Base-by-base conservation (phyloP, 306 rosid species). In the Cucurbita argyrosperma region DNA sequence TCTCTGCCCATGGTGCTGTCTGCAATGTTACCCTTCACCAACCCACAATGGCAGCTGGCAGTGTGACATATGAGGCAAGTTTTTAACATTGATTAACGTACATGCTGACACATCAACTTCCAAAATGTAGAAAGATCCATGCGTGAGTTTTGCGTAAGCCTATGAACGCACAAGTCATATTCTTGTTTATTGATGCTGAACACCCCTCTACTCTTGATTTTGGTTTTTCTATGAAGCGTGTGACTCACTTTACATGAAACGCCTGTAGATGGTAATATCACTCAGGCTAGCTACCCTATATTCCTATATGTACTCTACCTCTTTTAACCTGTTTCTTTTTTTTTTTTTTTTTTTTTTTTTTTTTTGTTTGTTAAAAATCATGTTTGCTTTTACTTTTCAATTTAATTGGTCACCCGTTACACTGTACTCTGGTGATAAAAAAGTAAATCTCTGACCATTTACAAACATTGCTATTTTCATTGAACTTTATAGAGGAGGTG, bases 1-100 rank as follows among this genome's bases (percentile, higher is more conserved):
- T 95, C 81, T 88, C 97, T 0, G 99, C 96, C 80, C 86, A 80
- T 57, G 99, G 99, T 56, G 46, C 83, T 58, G 89, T 86, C 53
- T 91, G 96, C 70, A 88, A 94, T 7, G 90, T 95, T 63, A 76
- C 92, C 53, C 82, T 95, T 74, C 88, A 88, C 13, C 93, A 91
- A 76, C 99, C 99, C 1, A 96, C 97, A 77, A 87, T 97, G 68
- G 74, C 89, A 23, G 81, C 74, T 74, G 82, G 79, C 79, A 83
- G 96, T 63, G 82, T 79, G 72, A 79, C 88, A 18, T 86, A 71
- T 54, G 97, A 91, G 97, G 99, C 90, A 50, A 50, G 42, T 57
- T 45, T 10, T 69, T 8, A 23, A 21, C 23, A 62, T 66, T 70
- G 57, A 59, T 66, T 43, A 19, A 66, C 39, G 38, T 19, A 66